Conservation (phyloP, 306 rosid species). For the Hippophae gyantsensis region DNA sequence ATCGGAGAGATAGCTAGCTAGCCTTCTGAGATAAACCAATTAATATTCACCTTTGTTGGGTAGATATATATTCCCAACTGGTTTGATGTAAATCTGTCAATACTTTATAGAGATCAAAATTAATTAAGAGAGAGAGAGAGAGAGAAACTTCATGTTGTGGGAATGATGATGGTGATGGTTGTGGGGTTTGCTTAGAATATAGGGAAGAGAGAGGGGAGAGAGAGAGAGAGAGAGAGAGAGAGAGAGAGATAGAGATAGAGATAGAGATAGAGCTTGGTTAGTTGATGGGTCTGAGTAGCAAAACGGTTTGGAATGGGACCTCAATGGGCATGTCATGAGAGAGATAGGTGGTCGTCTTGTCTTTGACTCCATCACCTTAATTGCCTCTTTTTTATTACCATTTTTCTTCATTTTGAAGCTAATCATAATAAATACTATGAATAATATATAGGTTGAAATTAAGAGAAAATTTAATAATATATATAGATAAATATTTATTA, state of each 20-base stretch:
- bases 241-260: constrained; percentile 18
- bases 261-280: constrained; percentile 29
- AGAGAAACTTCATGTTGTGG: constrained; percentile 61
- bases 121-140: not conserved
- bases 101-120: constrained; percentile 34
- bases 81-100: constrained; percentile 38
- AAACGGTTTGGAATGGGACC: constrained; percentile 97
- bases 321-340: constrained; percentile 11
- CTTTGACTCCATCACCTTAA: constrained; percentile 68
- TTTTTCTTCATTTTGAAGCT: constrained; percentile 65
- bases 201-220: constrained; percentile 44
- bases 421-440: constrained; percentile 7
- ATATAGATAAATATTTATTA: not conserved
- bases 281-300: constrained; percentile 89
- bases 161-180: constrained; percentile 63
- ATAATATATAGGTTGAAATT: constrained; percentile 19
- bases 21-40: not conserved
- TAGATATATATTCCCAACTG: constrained; percentile 29
- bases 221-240: constrained; percentile 20
- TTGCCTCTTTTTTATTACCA: constrained; percentile 14
- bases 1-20: not conserved
- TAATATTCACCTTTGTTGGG: constrained; percentile 5
- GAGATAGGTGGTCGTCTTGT: constrained; percentile 60
- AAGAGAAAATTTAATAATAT: not conserved
- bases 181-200: constrained; percentile 94